Base-by-base conservation (phyloP, 768 basidiomycete genomes). In the Suillus alpinus region DNA sequence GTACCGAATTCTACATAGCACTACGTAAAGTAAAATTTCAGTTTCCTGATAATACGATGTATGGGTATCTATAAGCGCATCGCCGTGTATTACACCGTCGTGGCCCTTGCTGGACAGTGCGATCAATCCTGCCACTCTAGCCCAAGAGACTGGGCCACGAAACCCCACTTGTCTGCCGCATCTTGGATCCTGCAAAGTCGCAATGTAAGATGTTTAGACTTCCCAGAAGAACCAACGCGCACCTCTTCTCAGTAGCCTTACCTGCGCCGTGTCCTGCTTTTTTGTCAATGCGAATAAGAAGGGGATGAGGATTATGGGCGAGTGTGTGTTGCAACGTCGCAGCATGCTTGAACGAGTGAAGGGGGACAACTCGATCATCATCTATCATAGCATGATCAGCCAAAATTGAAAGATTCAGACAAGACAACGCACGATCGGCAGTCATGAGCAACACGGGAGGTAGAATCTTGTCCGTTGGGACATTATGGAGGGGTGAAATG, bases 351-450 rank as follows among this genome's bases (percentile, higher is more conserved):
- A 90, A 92, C 9, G 91, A 90, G 73, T 93, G 92, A 69, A 91
- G 76, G 1, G 91, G 90, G 5, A 93, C 91, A n/a, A 94, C 92
- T 37, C 92, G 87, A 67, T 92, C 90, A 65, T 93, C 92, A 63
- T 91, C 90, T 91, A 66, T 18, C 23, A 29, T 16, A 18, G 6
- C 23, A n/a, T 13, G 36, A 23, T 41, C 43, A 49, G 10, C 36
- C 53, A 51, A 32, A 51, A 14, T 34, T 43, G 32, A 56, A 46
- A 37, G 46, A 16, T 41, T 12, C 23, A 50, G 23, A 20, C 52
- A 49, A 60, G 20, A 26, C n/a, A 26, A 61, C 89, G 64, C 71
- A 92, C 89, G 89, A 71, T 91, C 91, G 18, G 88, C 90, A n/a
- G 91, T 92, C 69, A 89, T 75, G n/a, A 94, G 77, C 60, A 94